phyloP scores from a whole-genome alignment of 2,329 filamentous ascomycete species.

The Proliferodiscus dingleyae region DNA sequence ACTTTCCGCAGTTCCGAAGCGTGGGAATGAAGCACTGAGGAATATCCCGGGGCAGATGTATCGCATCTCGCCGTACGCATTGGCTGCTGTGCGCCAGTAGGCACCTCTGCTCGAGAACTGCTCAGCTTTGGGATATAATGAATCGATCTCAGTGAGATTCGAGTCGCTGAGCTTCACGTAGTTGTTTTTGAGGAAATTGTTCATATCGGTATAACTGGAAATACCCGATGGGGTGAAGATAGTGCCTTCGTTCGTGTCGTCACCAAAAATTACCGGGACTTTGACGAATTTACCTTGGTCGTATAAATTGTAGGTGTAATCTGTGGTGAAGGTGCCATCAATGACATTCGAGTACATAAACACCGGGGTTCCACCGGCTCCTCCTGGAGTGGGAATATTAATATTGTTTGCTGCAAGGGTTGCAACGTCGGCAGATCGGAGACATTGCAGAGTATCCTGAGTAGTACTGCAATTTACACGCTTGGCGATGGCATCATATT shows the following conservation, averaged over 20 bases:
- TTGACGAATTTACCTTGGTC: conserved; percentile 45
- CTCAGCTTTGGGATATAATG: conserved; percentile 48
- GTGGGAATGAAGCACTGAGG: conserved; percentile 33
- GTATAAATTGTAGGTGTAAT: conserved; percentile 47
- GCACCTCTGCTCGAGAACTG: conserved; percentile 42
- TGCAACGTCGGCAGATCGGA: conserved; percentile 38
- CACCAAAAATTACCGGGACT: conserved; percentile 50
- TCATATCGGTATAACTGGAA: conserved; percentile 42
- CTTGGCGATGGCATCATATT: conserved; percentile 45
- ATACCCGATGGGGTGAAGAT: conserved; percentile 50
- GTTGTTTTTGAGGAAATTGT: conserved; percentile 53
- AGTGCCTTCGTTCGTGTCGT: conserved; percentile 62
- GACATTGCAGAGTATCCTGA: conserved; percentile 39
- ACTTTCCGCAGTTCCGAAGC: conserved; percentile 35
- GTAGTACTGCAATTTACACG: conserved; percentile 38
- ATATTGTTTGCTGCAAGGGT: conserved; percentile 41
- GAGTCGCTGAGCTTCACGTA: conserved; percentile 49
- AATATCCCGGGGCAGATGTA: conserved; percentile 61
- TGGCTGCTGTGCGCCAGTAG: conserved; percentile 54
- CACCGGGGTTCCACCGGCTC: conserved; percentile 34
- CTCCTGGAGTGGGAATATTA: conserved; percentile 34
- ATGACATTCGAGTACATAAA: conserved; percentile 53
- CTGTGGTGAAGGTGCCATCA: conserved; percentile 47
- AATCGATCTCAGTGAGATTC: conserved; percentile 48
- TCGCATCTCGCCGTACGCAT: conserved; percentile 59